Conservation (phyloP, 1,284 basidiomycete genomes). For the Papiliotrema flavescens region DNA sequence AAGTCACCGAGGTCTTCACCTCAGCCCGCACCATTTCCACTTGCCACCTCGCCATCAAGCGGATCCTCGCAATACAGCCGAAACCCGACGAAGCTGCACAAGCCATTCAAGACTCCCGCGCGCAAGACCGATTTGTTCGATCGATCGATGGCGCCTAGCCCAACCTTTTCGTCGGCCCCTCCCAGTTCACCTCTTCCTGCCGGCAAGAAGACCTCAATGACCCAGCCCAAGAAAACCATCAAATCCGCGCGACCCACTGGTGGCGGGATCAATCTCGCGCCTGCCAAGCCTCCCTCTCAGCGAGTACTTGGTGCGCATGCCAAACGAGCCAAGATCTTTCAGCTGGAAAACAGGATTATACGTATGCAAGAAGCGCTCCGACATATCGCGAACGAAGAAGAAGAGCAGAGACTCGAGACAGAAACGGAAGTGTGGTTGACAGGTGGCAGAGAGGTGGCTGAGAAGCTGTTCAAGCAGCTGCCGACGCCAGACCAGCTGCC, state of each 20-base stretch:
- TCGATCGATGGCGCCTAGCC: too few relatives aligned
- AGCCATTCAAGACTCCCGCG: slow-evolving; percentile 31
- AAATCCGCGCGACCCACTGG: too few relatives aligned
- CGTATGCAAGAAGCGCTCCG: slow-evolving; percentile 13
- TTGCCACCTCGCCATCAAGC: neutral
- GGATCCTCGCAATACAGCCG: neutral
- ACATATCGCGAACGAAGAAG: slow-evolving; percentile 15
- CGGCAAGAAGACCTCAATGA: neutral
- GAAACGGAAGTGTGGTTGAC: slow-evolving; percentile 35
- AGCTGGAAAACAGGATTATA: slow-evolving; percentile 19
- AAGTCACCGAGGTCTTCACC: neutral
- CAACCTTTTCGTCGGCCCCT: too few relatives aligned
- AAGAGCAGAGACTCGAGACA: slow-evolving; percentile 27
- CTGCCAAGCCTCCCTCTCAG: too few relatives aligned
- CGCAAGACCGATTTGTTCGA: neutral
- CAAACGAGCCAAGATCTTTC: too few relatives aligned
- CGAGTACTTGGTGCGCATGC: too few relatives aligned
- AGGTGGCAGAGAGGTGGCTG: slow-evolving; percentile 41
- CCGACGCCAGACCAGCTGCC: slow-evolving; percentile 16
- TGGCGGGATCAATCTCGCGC: too few relatives aligned
- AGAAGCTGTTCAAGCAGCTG: slow-evolving; percentile 31
- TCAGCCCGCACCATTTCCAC: neutral
- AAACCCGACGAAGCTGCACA: slow-evolving; percentile 3
- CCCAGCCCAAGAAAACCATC: neutral
- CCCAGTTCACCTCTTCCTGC: slow-evolving; percentile 1